A percentile compares a stretch with the other conserved stretches of the same genome.
These are phyloP conservation scores for Singerocomus inundabilis DNA, from an alignment of 1,284 basidiomycete species.

Conservation along the genomic window DNA sequence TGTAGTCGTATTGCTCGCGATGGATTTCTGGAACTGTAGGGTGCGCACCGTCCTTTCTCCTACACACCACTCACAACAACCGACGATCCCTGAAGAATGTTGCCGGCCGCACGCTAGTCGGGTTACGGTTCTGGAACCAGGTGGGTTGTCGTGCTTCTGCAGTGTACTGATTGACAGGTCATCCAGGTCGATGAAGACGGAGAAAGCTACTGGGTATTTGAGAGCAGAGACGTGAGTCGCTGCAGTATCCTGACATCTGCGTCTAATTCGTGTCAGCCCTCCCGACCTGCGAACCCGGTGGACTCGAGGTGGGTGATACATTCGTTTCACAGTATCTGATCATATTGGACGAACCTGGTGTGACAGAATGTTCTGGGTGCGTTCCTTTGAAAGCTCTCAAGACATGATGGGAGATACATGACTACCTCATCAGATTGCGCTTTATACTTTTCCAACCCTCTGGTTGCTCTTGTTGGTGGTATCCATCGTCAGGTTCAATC, in stretches of 20 bases:
- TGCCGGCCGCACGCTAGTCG: conserved; percentile 86
- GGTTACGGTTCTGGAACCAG: conserved; percentile 95
- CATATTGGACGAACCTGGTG: conserved; percentile 9
- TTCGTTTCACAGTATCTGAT: neutral
- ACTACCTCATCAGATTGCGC: conserved; percentile 59
- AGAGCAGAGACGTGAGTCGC: conserved; percentile 78
- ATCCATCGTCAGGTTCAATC: conserved; percentile 83
- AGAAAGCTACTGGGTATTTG: conserved; percentile 95
- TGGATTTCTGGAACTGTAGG: conserved; percentile 97
- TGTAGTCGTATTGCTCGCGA: conserved; percentile 87
- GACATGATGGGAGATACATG: conserved; percentile 7
- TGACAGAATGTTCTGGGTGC: conserved; percentile 87
- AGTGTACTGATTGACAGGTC: conserved; percentile 9
- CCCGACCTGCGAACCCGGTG: conserved; percentile 84
- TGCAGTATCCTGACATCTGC: neutral
- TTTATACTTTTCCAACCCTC: conserved; percentile 86
- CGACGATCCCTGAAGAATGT: conserved; percentile 64
- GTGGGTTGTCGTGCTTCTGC: conserved; percentile 37
- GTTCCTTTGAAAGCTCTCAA: conserved; percentile 10
- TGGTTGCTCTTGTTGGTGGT: conserved; percentile 87
- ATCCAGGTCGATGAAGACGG: conserved; percentile 87
- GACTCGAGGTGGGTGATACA: conserved; percentile 73
- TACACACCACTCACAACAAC: neutral
- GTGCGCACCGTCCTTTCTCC: conserved; percentile 41
- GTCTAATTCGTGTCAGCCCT: conserved; percentile 57